Percentiles rank a stretch among this genome's conserved stretches.
phyloP scores from a whole-genome alignment of 106 monocot species.

The Agapanthus africanus region DNA sequence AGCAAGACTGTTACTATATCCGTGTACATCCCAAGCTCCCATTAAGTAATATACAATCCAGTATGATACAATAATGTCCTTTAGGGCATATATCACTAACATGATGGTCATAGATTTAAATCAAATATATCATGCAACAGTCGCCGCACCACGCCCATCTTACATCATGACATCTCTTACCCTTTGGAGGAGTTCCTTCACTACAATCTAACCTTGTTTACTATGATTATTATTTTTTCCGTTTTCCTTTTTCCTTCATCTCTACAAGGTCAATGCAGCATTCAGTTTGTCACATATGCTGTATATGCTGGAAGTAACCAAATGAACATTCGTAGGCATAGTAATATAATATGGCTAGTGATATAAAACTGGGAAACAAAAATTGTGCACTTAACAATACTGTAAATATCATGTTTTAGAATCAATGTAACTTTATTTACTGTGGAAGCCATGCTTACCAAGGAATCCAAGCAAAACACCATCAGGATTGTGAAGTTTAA shows the following conservation, averaged over 20 bases:
- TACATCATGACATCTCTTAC: background rate
- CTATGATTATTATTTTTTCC: background rate
- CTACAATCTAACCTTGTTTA: background rate
- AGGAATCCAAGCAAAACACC: conserved; percentile 50
- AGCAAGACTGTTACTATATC: too few species aligned
- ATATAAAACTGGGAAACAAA: background rate
- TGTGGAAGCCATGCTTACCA: conserved; percentile 24
- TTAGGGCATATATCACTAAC: too few species aligned
- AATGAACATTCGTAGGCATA: background rate
- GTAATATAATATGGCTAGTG: background rate
- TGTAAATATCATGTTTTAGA: too few species aligned
- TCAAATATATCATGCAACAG: background rate
- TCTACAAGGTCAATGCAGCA: background rate
- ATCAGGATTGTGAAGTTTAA: conserved; percentile 33
- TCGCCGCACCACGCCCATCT: background rate
- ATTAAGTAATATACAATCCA: too few species aligned
- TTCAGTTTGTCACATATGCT: background rate
- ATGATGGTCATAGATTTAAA: background rate
- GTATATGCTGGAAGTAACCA: background rate
- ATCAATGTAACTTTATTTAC: too few species aligned
- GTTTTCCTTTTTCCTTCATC: background rate
- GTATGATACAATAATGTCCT: too few species aligned
- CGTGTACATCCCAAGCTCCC: too few species aligned
- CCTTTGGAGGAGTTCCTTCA: background rate
- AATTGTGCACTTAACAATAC: background rate